Base-by-base conservation (phyloP, 352 stramenopile genomes). In the Globisporangium nodosum region DNA sequence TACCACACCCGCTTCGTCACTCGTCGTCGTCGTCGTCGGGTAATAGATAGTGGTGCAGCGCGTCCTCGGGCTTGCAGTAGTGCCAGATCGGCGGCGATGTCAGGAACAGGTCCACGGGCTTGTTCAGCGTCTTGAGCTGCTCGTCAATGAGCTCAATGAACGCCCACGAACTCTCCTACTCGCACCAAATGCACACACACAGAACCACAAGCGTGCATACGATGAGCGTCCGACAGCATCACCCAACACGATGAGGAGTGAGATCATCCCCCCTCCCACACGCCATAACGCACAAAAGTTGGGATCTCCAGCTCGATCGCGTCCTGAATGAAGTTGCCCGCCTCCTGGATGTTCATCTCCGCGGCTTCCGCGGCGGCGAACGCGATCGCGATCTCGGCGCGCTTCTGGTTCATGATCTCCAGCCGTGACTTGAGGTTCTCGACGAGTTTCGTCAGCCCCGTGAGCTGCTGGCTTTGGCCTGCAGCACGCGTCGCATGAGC, bases 361-460 rank as follows among this genome's bases (percentile, higher is more conserved):
- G 88, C 64, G 30, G 80, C 73, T 54, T 92, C 81, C 15, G 79
- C 81, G 1, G 83, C 85, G 15, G 85, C 75, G 37, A 87, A 90
- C 16, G 79, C 83, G 16, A 76, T 71, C 21, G 81, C 74, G 66
- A 95, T 80, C 50, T 93, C 85, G 24, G 81, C 78, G 18, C 83
- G 76, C 52, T 90, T 90, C 60, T 90, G 81, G 60, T 82, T 88
- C 78, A 95, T 88, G 31, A 93, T 95, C 61, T 92, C 85, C 1
- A 95, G 68, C 33, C 81, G 86, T 1, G 80, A 78, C 63, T 95
- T 95, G 49, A 95, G 72, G 46, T 87, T 81, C 55, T 91, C 81
- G 1, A 90, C 73, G 9, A 95, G 63, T 45, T 75, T 83, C n/a
- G 80, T 76, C 30, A 95, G 64, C 1, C 85, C 85, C 37, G 71